These are phyloP conservation scores for Fremontodendron californicum DNA, from an alignment of 345 rosid genomes.

Conservation along the genomic window DNA sequence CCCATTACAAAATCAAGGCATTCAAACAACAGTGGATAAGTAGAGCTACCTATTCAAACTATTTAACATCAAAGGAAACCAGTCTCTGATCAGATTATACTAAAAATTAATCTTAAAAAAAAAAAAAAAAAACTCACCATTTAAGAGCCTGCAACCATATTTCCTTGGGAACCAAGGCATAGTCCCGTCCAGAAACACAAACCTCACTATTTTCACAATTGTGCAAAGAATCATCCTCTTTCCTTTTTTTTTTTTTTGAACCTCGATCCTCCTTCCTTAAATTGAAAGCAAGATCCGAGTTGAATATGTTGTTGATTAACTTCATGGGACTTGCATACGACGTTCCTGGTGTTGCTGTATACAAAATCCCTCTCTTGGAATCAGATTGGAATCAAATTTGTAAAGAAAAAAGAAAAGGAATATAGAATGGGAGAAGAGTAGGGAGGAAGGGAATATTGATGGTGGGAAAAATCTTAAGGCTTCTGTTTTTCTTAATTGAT, in stretches of 20 bases:
- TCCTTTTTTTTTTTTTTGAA: too few species aligned
- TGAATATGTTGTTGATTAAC: too few species aligned
- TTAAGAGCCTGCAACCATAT: constrained; percentile 94
- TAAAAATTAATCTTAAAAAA: neutral
- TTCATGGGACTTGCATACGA: too few species aligned
- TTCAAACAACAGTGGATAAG: neutral
- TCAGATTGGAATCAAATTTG: too few species aligned
- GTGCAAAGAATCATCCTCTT: constrained; percentile 53
- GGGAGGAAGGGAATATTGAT: too few species aligned
- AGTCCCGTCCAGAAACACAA: constrained; percentile 78
- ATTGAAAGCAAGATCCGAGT: too few species aligned
- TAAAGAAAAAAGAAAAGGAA: too few species aligned
- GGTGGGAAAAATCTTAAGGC: too few species aligned
- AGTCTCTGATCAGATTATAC: neutral
- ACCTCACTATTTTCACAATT: constrained; percentile 61
- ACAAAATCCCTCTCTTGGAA: constrained; percentile 55
- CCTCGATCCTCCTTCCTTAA: too few species aligned
- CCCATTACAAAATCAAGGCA: neutral
- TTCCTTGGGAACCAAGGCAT: constrained; percentile 83
- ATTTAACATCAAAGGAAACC: neutral
- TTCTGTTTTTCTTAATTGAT: too few species aligned
- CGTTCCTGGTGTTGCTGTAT: too few species aligned
- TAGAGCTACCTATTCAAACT: neutral
- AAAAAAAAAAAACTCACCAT: constrained; percentile 55
- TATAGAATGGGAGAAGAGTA: too few species aligned